Evolutionary conservation across 1,139 yeast genomes (phyloP), one percentile per base, ranked within the genome.

Genomic region (Lipomyces yarrowii): DNA sequence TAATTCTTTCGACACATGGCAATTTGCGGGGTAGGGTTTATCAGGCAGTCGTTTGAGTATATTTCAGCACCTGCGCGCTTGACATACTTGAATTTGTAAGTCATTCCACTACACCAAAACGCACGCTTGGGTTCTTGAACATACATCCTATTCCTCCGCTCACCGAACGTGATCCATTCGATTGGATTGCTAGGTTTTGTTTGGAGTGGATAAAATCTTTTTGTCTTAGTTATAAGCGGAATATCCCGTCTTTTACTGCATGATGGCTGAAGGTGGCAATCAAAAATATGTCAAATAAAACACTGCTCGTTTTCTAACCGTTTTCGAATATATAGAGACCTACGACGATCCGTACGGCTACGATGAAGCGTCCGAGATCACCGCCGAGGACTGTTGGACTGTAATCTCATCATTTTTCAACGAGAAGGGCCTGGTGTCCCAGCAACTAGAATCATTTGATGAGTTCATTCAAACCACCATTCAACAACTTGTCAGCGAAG

Each of bases 331-430:
- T 63, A 59, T 65, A 65, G 70, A 66, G 33, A 64, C 63, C 56
- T 42, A 39, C 35, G 82, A 81, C 69, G 92, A 88, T 77, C 88
- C 88, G 63, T 88, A 89, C 78, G 86, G 84, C 72, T 87, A 86
- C 76, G 91, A 87, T 72, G 90, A 87, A 70, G 86, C 84, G 71
- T 82, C 83, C 71, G 90, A 88, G 76, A 91, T 94, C 81, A 92
- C 98, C 33, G 91, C 98, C 48, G 98, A 96, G 81, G 99, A 96
- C 82, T 93, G 98, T 80, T 96, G 99, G 99, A 89, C 97, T 53
- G 98, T 96, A 71, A 94, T 96, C 73, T 90, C 98, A 56, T 86
- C 98, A 35, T 96, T 94, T 78, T 96, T 96, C 83, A 93, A 89
- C 78, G 97, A 93, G 76, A 93, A 93, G 77, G 99, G 99, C 67